These are phyloP conservation scores for Paecilomyces fulvus DNA, from an alignment of 2,329 filamentous ascomycete genomes.

Conservation along the genomic window DNA sequence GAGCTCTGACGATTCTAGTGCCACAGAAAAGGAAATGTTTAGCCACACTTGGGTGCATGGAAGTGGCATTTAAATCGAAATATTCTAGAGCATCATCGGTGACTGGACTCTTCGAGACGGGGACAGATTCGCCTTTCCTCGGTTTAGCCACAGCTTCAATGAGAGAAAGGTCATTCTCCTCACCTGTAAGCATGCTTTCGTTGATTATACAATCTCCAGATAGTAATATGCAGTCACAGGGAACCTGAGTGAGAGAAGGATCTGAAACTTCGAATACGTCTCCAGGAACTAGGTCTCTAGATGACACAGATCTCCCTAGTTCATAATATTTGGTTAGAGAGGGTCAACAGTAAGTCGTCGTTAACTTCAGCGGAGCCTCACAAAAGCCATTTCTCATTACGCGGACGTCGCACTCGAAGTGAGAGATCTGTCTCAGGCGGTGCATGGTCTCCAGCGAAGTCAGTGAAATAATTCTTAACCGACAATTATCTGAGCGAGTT, in stretches of 20 bases:
- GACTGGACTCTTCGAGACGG: slow-evolving; percentile 83
- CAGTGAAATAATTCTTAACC: slow-evolving; percentile 8
- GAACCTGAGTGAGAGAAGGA: slow-evolving; percentile 76
- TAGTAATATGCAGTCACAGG: slow-evolving; percentile 82
- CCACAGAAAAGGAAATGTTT: slow-evolving; percentile 90
- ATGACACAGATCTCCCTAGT: slow-evolving; percentile 73
- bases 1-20: slow-evolving; percentile 86
- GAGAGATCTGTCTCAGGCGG: slow-evolving; percentile 80
- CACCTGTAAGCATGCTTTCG: slow-evolving; percentile 91
- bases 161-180: slow-evolving; percentile 5
- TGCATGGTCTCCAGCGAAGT: slow-evolving; percentile 61
- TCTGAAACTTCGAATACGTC: slow-evolving; percentile 97
- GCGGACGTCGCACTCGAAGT: slow-evolving; percentile 90
- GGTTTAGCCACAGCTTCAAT: slow-evolving; percentile 12
- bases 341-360: not conserved
- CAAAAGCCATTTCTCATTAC: slow-evolving; percentile 94
- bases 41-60: slow-evolving; percentile 73
- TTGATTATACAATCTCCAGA: slow-evolving; percentile 97
- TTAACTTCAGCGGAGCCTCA: slow-evolving; percentile 32
- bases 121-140: slow-evolving; percentile 73
- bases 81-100: slow-evolving; percentile 68
- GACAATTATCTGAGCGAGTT: slow-evolving; percentile 7
- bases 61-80: slow-evolving; percentile 71
- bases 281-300: slow-evolving; percentile 82
- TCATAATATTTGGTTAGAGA: slow-evolving; percentile 4